Base-by-base conservation (phyloP, 2,329 filamentous ascomycete genomes). In the Sarocladium oryzae region DNA sequence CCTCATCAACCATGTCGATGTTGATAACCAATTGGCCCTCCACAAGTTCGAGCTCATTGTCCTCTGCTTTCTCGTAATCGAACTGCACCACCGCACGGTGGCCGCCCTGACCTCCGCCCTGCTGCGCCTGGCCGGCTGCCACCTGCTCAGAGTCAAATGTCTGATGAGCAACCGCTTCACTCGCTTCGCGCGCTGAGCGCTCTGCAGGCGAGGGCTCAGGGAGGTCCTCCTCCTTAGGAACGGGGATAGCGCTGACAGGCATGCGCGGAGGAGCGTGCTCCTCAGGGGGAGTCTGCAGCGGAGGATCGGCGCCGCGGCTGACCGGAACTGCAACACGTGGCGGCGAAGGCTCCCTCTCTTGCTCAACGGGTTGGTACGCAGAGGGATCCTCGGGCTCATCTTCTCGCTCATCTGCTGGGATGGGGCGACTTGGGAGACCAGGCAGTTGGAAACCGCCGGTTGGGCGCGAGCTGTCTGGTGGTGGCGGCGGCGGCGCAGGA, bases 1-100 rank as follows among this genome's bases (percentile, higher is more conserved):
- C 92, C 49, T 95, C 87, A 60, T 97, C 93, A 2, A 99, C 89
- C 88, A 95, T 95, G 56, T 97, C 89, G 61, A 99, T 96, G 64
- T 96, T 86, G 21, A 81, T 90, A 33, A 99, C 86, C 56, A 85
- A 81, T 61, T 96, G 88, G 56, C 91, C 91, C 69, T 99, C 93
- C 23, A 81, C 77, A 16, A 99, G 78, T 57, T 96, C 90, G 52
- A 99, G 81, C 70, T 99, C 93, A 62, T 99, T 99, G 58, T 96
- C 91, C 68, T 99, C 93, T 1, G 90, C 90, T 71, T 95, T 96
- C 62, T 96, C 92, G 64, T 99, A 99, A 65, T 99, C 93, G 66
- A 93, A 99, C 62, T 93, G 85, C 32, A 93, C 81, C 52, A 95
- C 62, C 1, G 93, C 93, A 45, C 83, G 82, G 64, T 85, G 80